Base-by-base conservation (phyloP, 73 alveolate genomes). In the Symbiodinium natans region DNA sequence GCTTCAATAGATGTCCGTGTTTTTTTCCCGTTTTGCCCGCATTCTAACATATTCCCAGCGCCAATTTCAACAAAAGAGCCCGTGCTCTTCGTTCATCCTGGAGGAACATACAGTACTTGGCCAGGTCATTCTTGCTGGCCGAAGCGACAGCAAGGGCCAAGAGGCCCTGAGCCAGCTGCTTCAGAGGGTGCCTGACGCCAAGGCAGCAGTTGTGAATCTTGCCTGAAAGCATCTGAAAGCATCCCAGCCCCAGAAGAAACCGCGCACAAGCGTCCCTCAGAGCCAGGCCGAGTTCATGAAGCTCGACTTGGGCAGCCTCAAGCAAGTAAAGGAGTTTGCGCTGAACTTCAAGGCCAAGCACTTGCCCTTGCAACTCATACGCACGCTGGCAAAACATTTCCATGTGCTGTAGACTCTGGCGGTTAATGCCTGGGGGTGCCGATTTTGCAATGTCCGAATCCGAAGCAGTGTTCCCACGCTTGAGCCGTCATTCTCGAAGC, bases 271-370 rank as follows among this genome's bases (percentile, higher is more conserved):
- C n/a, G n/a, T n/a, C n/a, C n/a, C n/a, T n/a, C n/a, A n/a, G 13
- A 46, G 68, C 13, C 38, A 90, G 97, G 97, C 68, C 41, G 87
- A 68, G 80, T 90, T 90, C 97, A 90, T 90, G 97, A 90, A 90
- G 80, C 97, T 90, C 10, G 97, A 90, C 88, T 19, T 90, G 88
- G 88, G 97, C 56, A 90, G 97, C 97, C 54, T 90, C 89, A 84
- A 90, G 97, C 77, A 85, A 34, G 97, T 90, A 48, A 90, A 90
- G 33, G 89, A 90, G 5, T 90, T 90, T 31, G 97, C 97, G 10
- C 38, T 34, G 29, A 39, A 90, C 31, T 90, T 90, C 43, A 71
- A 42, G 27, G 97, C 88, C 75, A 90, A 73, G 97, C 41, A 52
- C 33, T 41, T 90, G 54, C 97, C 97, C 17, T 33, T 90, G 97